These are phyloP conservation scores for Metarhizium brunneum DNA, from an alignment of 2,329 filamentous ascomycete species.

Conservation along the genomic window DNA sequence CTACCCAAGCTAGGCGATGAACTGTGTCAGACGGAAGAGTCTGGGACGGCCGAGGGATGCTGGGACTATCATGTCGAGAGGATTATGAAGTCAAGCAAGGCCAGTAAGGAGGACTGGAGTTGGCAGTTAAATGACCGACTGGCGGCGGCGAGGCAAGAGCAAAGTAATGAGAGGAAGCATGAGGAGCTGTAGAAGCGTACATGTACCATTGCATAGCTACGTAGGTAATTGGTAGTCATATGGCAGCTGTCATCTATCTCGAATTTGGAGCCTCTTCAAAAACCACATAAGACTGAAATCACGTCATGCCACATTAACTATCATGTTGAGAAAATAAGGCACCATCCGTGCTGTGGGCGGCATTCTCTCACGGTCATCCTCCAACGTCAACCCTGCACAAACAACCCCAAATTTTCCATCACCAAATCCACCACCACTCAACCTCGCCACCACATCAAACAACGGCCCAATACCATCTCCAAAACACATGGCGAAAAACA, in stretches of 20 bases:
- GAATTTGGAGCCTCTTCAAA: too few relatives aligned
- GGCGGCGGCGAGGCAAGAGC: conserved; percentile 18
- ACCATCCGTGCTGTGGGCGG: neutral
- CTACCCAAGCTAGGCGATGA: conserved; percentile 22
- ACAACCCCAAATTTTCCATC: neutral
- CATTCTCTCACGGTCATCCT: neutral
- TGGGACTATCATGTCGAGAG: conserved; percentile 45
- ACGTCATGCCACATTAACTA: too few relatives aligned
- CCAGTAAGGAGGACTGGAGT: conserved; percentile 35
- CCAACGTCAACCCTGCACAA: neutral
- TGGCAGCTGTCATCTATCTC: too few relatives aligned
- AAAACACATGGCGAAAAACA: neutral
- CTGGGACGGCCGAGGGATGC: conserved; percentile 38
- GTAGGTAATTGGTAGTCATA: neutral
- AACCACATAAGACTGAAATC: too few relatives aligned
- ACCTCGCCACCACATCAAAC: neutral
- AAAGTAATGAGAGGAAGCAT: conserved; percentile 12
- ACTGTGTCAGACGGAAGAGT: conserved; percentile 24
- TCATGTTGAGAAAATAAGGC: too few relatives aligned
- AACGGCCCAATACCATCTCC: neutral
- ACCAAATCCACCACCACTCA: neutral
- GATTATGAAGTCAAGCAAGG: conserved; percentile 27
- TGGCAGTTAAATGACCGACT: conserved; percentile 29
- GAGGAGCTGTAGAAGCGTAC: conserved; percentile 23
- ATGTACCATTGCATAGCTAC: neutral